A percentile compares a stretch with the other conserved stretches of the same genome.
Evolutionary conservation across 1,139 yeast species (phyloP).

Genomic region (Wickerhamomyces sp.): DNA sequence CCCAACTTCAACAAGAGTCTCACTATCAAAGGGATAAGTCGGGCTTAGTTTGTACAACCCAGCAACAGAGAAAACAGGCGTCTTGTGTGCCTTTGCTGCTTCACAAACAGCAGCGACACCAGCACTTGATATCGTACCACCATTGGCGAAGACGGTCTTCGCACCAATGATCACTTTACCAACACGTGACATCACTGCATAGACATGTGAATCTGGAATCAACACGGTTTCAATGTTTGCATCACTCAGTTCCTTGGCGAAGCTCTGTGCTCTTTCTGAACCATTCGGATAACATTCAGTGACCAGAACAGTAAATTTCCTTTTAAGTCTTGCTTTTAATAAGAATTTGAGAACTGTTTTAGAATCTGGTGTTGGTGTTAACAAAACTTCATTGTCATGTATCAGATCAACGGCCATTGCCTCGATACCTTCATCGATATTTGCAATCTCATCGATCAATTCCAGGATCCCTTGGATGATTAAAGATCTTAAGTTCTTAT

Average conservation of each 20-base stretch:
- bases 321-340: slow-evolving; percentile 80
- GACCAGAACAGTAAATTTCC: slow-evolving; percentile 87
- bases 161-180: slow-evolving; percentile 95
- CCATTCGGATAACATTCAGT: slow-evolving; percentile 93
- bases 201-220: slow-evolving; percentile 88
- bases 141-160: slow-evolving; percentile 89
- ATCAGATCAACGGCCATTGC: slow-evolving; percentile 87
- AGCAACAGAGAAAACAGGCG: slow-evolving; percentile 94
- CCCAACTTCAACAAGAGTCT: slow-evolving; percentile 87
- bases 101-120: slow-evolving; percentile 94
- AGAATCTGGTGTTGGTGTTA: slow-evolving; percentile 93
- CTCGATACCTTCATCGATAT: slow-evolving; percentile 87
- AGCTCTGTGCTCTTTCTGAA: slow-evolving; percentile 64
- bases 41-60: slow-evolving; percentile 94
- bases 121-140: slow-evolving; percentile 85
- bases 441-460: slow-evolving; percentile 84
- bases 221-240: slow-evolving; percentile 87
- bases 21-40: slow-evolving; percentile 86
- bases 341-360: slow-evolving; percentile 84
- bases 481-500: slow-evolving; percentile 73
- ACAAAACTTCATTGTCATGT: slow-evolving; percentile 86
- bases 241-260: slow-evolving; percentile 74
- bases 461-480: slow-evolving; percentile 94
- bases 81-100: slow-evolving; percentile 90
- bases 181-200: slow-evolving; percentile 95